Evolutionary conservation across 1,284 basidiomycete species (phyloP), one percentile per base, ranked within the genome.

Genomic region (Grifola frondosa): DNA sequence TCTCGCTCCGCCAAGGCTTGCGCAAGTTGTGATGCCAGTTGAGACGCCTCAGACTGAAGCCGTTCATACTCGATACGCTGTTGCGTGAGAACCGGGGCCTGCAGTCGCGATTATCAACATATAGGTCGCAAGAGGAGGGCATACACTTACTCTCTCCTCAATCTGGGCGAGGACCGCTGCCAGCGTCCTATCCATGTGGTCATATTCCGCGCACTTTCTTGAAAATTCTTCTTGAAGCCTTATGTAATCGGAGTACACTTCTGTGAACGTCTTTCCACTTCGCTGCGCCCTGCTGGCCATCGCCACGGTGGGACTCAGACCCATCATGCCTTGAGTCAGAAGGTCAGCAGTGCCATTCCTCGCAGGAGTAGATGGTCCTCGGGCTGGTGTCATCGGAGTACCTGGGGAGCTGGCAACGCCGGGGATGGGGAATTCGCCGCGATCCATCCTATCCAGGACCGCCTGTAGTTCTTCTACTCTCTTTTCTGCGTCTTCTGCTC

Each of bases 241-340:
- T 34, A 93, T 81, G 54, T 90, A 89, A 53, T 92, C 89, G n/a
- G 86, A 77, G 60, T 95, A 96, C 13, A 96, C 82, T 60, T 94
- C 86, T 0, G 91, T 94, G 66, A 94, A 92, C 2, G 84, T 87
- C 72, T 88, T 89, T 16, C 92, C 92, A 22, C 73, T 77, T 60
- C 75, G 79, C 65, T 91, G 89, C 20, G 86, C 77, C 48, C 77
- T 80, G 61, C 81, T 81, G 5, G 87, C 91, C 66, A 97, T 83
- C 0, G 87, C 84, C 8, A 95, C 86, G 0, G 92, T 90, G 1
- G 92, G 91, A 58, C 86, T 90, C 16, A 92, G 65, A 29, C 79
- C 77, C 58, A 83, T 67, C 65, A 85, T 77, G 8, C 73, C 72
- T 28, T 81, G 75, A 19, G 67, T 61, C 9, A 72, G 53, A 15